Evolutionary conservation across 2,329 filamentous ascomycete genomes (phyloP), one percentile per base, ranked within the genome.

Genomic region (Exutisphaerella laricina): DNA sequence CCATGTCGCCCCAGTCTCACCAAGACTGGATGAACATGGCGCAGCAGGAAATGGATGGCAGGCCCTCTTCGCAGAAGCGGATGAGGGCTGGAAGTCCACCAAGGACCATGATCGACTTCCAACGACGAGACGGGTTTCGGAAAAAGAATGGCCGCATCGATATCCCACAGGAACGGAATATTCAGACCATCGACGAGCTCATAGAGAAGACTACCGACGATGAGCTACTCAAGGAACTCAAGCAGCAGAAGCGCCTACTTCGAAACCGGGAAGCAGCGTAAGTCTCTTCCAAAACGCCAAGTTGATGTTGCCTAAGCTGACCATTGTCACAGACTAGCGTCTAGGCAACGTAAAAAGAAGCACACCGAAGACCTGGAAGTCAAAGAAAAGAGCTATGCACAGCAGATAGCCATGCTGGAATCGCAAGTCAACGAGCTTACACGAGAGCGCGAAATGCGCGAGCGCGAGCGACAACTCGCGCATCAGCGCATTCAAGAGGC

Each of bases 131-230:
- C 57, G 88, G 92, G 49, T 94, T 97, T 66, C 80, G 92, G 60
- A 98, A 98, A 81, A 97, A 97, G 84, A 98, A 97, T 62, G 88
- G 89, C 53, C 85, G 90, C 55, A 96, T 97, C 67, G 90, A 97
- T 61, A 98, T 98, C 55, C 92, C 92, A 7, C 82, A 86, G 32
- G 92, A 96, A 70, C 80, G 89, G 50, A 97, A 89, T 60, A 78
- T 98, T 56, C 82, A 79, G 73, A 97, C 94, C 70, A 97, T 98
- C 68, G 92, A 98, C 66, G 78, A 87, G 49, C 76, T 97, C 61
- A 97, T 98, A 66, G 77, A 83, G 40, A 82, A 87, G 67, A 90
- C 88, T 25, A 88, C 80, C 43, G 84, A 94, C 65, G 90, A 97
- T 60, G 82, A 92, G 54, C 84, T 94, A 71, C 85, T 95, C 72